Percentiles rank a stretch among this genome's conserved stretches.
phyloP scores from a whole-genome alignment of 2,329 filamentous ascomycete species.

The Fusarium bactridioides region DNA sequence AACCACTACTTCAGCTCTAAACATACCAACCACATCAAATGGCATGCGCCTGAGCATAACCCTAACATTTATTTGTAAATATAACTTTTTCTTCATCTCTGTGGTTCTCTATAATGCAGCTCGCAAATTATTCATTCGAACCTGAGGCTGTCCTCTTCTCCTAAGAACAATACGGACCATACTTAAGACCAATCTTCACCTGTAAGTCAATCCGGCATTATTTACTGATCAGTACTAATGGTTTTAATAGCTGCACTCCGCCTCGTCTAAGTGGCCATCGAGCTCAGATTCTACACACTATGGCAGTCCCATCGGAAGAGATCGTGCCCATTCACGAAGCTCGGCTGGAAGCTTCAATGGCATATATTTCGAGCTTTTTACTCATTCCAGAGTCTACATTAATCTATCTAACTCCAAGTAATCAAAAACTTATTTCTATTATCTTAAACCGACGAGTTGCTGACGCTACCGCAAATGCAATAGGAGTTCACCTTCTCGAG shows the following conservation, averaged over 20 bases:
- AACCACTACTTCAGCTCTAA: neutral
- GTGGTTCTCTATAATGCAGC: neutral
- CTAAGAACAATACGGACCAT: neutral
- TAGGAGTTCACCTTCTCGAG: too few relatives aligned
- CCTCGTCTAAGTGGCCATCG: neutral
- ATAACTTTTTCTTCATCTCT: neutral
- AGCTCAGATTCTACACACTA: neutral
- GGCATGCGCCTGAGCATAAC: neutral
- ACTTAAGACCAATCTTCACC: neutral
- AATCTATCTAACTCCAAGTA: neutral
- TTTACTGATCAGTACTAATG: too few relatives aligned
- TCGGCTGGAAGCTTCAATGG: neutral
- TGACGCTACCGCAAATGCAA: neutral
- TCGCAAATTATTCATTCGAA: neutral
- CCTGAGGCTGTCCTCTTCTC: neutral
- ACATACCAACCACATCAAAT: neutral
- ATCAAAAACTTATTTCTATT: neutral
- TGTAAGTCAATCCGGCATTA: neutral
- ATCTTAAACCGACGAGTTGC: neutral
- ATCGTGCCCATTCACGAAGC: neutral
- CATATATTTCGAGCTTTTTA: too few relatives aligned
- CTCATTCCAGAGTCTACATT: neutral
- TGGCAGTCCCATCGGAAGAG: neutral
- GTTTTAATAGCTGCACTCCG: accelerated
- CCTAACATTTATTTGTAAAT: neutral